A percentile compares a stretch with the other conserved stretches of the same genome.
phyloP scores from a whole-genome alignment of 1,284 basidiomycete species.

The Tilletiopsis washingtonensis region DNA sequence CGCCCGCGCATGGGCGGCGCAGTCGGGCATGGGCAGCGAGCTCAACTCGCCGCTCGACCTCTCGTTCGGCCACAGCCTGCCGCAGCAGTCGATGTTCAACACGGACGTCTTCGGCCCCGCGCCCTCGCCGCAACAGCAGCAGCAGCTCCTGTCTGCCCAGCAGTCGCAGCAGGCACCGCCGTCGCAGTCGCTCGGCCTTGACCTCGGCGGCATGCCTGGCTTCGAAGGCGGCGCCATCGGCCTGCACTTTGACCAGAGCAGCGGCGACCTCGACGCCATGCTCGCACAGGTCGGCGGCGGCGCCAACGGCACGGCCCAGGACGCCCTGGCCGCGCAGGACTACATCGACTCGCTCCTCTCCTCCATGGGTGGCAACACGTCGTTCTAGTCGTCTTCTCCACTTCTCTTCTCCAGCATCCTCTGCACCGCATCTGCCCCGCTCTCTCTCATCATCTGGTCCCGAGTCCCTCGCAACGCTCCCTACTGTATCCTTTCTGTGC shows the following conservation, averaged over 20 bases:
- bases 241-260: constrained; percentile 11
- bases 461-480: too few species aligned
- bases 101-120: too few species aligned
- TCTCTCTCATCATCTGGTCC: too few species aligned
- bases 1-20: constrained; percentile 29
- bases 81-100: constrained; percentile 3
- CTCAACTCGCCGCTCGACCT: constrained; percentile 24
- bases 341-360: constrained; percentile 20
- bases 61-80: constrained; percentile 14
- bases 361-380: too few species aligned
- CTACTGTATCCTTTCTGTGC: too few species aligned
- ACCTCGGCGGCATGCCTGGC: constrained; percentile 5
- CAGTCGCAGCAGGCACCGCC: too few species aligned
- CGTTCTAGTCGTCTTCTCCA: too few species aligned
- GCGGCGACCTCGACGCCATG: constrained; percentile 1
- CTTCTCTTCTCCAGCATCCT: too few species aligned
- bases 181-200: neutral
- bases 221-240: constrained; percentile 7
- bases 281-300: neutral
- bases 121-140: too few species aligned
- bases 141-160: neutral
- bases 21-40: neutral
- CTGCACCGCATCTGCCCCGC: too few species aligned
- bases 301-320: constrained; percentile 9
- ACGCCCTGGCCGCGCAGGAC: constrained; percentile 18